Evolutionary conservation across 163 green algal genomes (phyloP), one percentile per base, ranked within the genome.

Genomic region (Chlorella variabilis): DNA sequence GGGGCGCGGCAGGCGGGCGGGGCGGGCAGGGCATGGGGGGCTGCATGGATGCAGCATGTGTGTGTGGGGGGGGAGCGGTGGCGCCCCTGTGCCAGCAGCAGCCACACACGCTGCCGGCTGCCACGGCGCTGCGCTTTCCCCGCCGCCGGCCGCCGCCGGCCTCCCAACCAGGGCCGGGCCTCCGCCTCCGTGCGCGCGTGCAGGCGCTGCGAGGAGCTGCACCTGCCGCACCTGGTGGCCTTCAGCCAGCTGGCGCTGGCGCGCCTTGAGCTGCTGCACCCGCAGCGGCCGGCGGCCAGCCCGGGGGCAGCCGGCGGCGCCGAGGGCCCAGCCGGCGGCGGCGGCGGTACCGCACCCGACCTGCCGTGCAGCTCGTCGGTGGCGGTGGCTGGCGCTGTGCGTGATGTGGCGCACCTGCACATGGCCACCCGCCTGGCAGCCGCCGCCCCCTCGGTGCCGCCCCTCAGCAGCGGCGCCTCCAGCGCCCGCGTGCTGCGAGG

Each of bases 151-250:
- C 45, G 45, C 45, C 15, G 45, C 45, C 45, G 11, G 11, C 45
- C 45, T 54, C 45, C 15, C 45, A 54, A 15, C 11, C 45, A 11
- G 11, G 45, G 45, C 45, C 11, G 15, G 1, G 20, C 66, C 27
- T 8, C 45, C 11, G 15, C 45, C 45, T 54, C 45, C 45, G 1
- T 29, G 1, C 29, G 51, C 75, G 27, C 3, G 18, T 73, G 34
- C 68, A 71, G 75, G 59, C 83, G 89, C 29, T 82, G 69, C 2
- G 45, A 90, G 56, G 87, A 94, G 74, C 84, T 91, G 66, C 71
- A 82, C 21, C 56, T 89, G 71, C 91, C 91, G 3, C 89, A 94
- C 77, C 85, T 94, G 38, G 80, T 77, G 48, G 90, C 83, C n/a
- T 94, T 87, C 67, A 82, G 83, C n/a, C 83, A 74, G 6, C 85